Evolutionary conservation across 2,329 filamentous ascomycete genomes (phyloP).

Genomic region (Phialemoniopsis sp.): DNA sequence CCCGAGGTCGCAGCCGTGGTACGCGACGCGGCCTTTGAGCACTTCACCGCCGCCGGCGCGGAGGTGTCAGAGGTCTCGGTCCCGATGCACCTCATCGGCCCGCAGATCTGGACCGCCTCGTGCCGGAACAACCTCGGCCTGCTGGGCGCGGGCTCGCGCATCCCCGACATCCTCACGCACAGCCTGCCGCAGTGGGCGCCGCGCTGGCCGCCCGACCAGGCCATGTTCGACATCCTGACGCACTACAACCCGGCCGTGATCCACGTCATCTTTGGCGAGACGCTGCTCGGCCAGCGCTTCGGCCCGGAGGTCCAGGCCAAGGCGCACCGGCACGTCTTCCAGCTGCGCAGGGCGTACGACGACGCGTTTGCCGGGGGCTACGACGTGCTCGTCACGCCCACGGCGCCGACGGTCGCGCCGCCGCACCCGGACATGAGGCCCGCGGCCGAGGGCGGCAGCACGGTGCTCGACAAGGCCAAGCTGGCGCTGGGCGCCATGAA

Average conservation of each 20-base stretch:
- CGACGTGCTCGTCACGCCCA: constrained; percentile 45
- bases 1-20: constrained; percentile 29
- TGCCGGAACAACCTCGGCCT: constrained; percentile 10
- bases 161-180: constrained; percentile 23
- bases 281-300: constrained; percentile 20
- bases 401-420: constrained; percentile 37
- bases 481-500: constrained; percentile 37
- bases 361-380: constrained; percentile 29
- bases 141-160: constrained; percentile 13
- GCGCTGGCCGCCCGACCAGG: constrained; percentile 25
- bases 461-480: constrained; percentile 32
- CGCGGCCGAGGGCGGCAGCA: constrained; percentile 19
- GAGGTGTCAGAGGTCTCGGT: constrained; percentile 37
- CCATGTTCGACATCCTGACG: constrained; percentile 37
- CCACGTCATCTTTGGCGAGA: constrained; percentile 34
- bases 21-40: constrained; percentile 24
- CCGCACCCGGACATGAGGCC: constrained; percentile 19
- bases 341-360: constrained; percentile 44
- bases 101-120: constrained; percentile 42
- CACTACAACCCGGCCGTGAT: constrained; percentile 37
- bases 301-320: constrained; percentile 31
- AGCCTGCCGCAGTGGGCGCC: constrained; percentile 20
- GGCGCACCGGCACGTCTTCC: constrained; percentile 37
- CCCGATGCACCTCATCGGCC: constrained; percentile 39
- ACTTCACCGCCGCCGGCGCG: constrained; percentile 34